A percentile compares a stretch with the other conserved stretches of the same genome.
Evolutionary conservation across 768 basidiomycete genomes (phyloP).

Genomic region (Cyclocybe cylindracea): DNA sequence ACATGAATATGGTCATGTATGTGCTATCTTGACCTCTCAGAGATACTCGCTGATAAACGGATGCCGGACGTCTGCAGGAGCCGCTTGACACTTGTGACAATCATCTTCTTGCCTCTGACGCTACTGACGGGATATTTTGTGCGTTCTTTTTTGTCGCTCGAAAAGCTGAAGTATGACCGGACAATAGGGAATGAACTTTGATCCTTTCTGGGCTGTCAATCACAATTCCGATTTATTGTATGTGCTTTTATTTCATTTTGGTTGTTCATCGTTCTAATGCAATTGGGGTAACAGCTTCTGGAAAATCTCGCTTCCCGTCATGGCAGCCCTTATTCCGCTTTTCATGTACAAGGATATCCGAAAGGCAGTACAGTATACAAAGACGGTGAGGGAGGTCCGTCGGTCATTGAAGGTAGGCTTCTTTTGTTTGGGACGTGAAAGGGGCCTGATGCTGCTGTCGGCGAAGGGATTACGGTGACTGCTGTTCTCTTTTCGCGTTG

Average conservation of each 20-base stretch:
- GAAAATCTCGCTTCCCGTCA: conserved; percentile 63
- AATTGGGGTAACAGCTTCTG: conserved; percentile 53
- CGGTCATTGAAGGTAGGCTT: neutral
- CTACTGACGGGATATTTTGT: conserved; percentile 77
- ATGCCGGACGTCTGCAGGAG: conserved; percentile 39
- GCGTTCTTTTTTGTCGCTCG: conserved; percentile 29
- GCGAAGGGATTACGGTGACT: too few species aligned
- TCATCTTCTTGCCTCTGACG: conserved; percentile 71
- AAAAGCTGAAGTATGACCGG: neutral
- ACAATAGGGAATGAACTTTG: conserved; percentile 70
- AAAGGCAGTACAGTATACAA: conserved; percentile 44
- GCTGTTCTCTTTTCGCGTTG: too few species aligned
- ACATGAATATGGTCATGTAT: conserved; percentile 69
- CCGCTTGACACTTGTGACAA: conserved; percentile 64
- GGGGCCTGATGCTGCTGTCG: too few species aligned
- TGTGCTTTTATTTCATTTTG: conserved; percentile 20
- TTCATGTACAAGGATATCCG: conserved; percentile 59
- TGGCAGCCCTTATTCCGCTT: conserved; percentile 55
- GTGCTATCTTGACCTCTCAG: conserved; percentile 13
- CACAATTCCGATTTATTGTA: conserved; percentile 47
- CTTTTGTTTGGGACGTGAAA: too few species aligned
- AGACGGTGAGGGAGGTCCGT: conserved; percentile 32
- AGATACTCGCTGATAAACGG: neutral
- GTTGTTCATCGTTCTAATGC: neutral
- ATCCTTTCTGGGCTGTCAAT: conserved; percentile 48